Conservation (phyloP, 2,329 filamentous ascomycete species). For the Atkinsonella texensis region DNA sequence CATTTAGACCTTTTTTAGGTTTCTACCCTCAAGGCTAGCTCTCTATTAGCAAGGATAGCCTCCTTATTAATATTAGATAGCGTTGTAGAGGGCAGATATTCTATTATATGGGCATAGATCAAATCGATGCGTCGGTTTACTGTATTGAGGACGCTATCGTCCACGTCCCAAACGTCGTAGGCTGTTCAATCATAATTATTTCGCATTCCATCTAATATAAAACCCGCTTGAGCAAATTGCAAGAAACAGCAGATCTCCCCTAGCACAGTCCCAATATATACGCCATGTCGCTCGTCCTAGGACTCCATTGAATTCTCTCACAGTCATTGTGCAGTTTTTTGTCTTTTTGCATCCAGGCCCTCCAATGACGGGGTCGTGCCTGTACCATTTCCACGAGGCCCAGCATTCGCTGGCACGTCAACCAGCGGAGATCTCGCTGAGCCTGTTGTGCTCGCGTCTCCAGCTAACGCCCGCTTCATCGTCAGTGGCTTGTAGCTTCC, state of each 20-base stretch:
- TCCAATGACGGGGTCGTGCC: slow-evolving; percentile 9
- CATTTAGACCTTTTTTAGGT: too few relatives aligned
- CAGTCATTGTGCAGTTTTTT: slow-evolving; percentile 23
- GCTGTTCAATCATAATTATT: not conserved
- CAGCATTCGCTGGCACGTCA: slow-evolving; percentile 37
- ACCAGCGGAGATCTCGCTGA: slow-evolving; percentile 31
- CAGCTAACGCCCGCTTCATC: slow-evolving; percentile 38
- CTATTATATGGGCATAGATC: too few relatives aligned
- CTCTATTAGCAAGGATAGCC: too few relatives aligned
- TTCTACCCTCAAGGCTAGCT: too few relatives aligned
- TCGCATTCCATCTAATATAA: not conserved
- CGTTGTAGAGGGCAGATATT: too few relatives aligned
- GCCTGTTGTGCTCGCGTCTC: slow-evolving; percentile 13
- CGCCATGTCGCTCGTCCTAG: slow-evolving; percentile 9
- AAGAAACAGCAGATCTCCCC: not conserved
- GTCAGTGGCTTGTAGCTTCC: slow-evolving; percentile 47
- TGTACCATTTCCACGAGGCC: slow-evolving; percentile 10
- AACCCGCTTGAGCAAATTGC: not conserved
- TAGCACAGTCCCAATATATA: slow-evolving; percentile 11
- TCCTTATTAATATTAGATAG: too few relatives aligned
- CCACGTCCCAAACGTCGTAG: not conserved
- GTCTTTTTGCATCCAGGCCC: slow-evolving; percentile 38
- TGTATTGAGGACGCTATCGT: too few relatives aligned
- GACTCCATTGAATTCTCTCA: not conserved
- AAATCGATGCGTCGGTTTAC: too few relatives aligned